Evolutionary conservation across 202 grass and related monocot species (phyloP), one percentile per base, ranked within the genome.

Genomic region (Alloteropsis angusta): DNA sequence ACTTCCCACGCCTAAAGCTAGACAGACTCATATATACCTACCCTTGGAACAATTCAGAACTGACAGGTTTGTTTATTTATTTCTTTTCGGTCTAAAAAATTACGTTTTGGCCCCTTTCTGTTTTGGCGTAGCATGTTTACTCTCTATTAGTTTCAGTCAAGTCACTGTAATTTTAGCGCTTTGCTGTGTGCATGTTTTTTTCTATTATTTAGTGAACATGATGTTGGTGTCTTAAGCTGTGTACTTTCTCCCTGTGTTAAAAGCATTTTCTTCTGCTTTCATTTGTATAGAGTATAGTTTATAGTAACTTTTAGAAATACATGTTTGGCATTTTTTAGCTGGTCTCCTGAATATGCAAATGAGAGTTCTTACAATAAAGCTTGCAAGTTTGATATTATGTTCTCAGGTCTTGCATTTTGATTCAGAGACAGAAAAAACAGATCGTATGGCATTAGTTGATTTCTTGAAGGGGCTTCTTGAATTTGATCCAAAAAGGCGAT

Each of bases 391-490:
- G 70, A 65, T 83, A 83, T 68, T 81, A 81, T 90, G 65, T 86
- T 88, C 83, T 89, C 68, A 85, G 78, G 78, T 89, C 60, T 89
- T 89, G 60, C 78, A 85, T 85, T 89, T 89, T 86, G 73, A 87
- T 75, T 75, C 79, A 87, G 74, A 74, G 84, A 68, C 84, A 93
- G 90, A 99, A 81, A 89, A 86, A 17, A 78, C 55, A 79, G 80
- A 84, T 28, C 84, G 92, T 32, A 60, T 82, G 65, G 84, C 85
- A 41, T 88, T 99, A 82, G 87, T 96, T 93, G 96, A 96, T 96
- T 99, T 99, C 86, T 89, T 99, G 73, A 93, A 88, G 83, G 96
- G 96, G n/a, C 90, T 96, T 74, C 88, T 96, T 81, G 90, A 95
- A 80, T 96, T 99, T 82, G 92, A 93, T 82, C 92, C 92, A 80